Conservation (phyloP, 306 rosid species). For the Fragaria vesca region DNA sequence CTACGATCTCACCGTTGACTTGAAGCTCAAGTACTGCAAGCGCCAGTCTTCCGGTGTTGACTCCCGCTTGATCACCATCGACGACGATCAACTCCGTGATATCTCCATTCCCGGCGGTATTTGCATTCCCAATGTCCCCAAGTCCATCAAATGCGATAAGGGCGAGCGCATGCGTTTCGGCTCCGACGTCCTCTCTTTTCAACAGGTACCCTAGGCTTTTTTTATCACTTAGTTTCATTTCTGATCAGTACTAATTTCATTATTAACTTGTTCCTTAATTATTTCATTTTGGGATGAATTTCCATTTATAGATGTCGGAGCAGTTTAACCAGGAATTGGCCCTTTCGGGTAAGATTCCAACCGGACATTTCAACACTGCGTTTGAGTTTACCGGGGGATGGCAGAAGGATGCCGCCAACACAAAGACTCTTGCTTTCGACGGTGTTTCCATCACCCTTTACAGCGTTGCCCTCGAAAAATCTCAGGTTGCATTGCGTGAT, state of each 20-base stretch:
- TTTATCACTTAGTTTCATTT: not conserved
- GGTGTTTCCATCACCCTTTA: slow-evolving; percentile 68
- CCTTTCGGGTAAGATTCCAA: slow-evolving; percentile 76
- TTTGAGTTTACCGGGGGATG: slow-evolving; percentile 69
- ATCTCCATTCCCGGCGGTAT: slow-evolving; percentile 59
- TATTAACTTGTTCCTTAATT: too few species aligned
- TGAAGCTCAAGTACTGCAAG: slow-evolving; percentile 63
- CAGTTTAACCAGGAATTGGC: slow-evolving; percentile 77
- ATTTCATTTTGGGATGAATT: not conserved
- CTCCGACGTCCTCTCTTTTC: slow-evolving; percentile 78
- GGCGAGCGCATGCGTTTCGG: slow-evolving; percentile 78
- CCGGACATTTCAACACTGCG: slow-evolving; percentile 76
- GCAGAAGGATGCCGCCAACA: slow-evolving; percentile 87
- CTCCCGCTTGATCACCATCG: slow-evolving; percentile 47
- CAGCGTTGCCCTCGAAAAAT: slow-evolving; percentile 64
- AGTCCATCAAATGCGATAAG: slow-evolving; percentile 77
- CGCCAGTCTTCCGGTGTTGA: slow-evolving; percentile 22
- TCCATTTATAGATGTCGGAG: slow-evolving; percentile 70
- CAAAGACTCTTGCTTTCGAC: slow-evolving; percentile 75
- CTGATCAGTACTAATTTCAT: not conserved
- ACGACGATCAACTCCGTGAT: slow-evolving; percentile 37
- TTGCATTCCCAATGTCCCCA: slow-evolving; percentile 63
- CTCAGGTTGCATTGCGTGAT: slow-evolving; percentile 59
- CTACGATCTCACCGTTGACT: slow-evolving; percentile 62
- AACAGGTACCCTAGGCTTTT: slow-evolving; percentile 44